Conservation (phyloP, 1,139 yeast genomes). For the Debaryomyces udenii region DNA sequence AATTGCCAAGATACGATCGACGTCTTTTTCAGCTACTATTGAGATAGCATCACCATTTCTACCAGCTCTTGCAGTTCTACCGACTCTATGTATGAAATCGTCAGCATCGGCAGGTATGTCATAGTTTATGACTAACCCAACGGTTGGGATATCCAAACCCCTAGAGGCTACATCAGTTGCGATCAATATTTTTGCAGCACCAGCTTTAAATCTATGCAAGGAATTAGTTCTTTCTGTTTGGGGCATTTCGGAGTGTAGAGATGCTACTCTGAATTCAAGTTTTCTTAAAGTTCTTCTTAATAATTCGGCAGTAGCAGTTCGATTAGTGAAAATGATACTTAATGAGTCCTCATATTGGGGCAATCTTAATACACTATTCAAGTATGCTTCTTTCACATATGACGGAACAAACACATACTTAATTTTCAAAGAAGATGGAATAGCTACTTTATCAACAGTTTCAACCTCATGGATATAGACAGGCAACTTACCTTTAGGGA, state of each 20-base stretch:
- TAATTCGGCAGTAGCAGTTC: conserved; percentile 88
- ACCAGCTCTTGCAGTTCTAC: conserved; percentile 99
- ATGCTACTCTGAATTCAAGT: conserved; percentile 79
- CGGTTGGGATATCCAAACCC: conserved; percentile 95
- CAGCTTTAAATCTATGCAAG: conserved; percentile 88
- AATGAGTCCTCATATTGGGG: conserved; percentile 66
- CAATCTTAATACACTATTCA: conserved; percentile 65
- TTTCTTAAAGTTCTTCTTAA: conserved; percentile 73
- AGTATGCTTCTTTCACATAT: conserved; percentile 87
- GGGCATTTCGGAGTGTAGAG: conserved; percentile 93
- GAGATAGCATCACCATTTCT: conserved; percentile 60
- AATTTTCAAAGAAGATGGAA: conserved; percentile 72
- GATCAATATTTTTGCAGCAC: conserved; percentile 86
- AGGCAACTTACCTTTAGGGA: conserved; percentile 60
- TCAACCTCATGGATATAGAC: conserved; percentile 85
- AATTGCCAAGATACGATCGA: conserved; percentile 77
- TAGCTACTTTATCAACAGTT: conserved; percentile 67
- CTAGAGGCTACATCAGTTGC: conserved; percentile 98
- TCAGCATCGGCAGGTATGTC: conserved; percentile 97
- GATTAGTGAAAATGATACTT: conserved; percentile 85
- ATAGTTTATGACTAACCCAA: conserved; percentile 83
- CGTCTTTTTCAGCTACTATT: conserved; percentile 83
- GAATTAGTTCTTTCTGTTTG: conserved; percentile 90
- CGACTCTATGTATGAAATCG: conserved; percentile 96
- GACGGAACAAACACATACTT: conserved; percentile 67